Base-by-base conservation (phyloP, 192 early-diverging fungal genomes). In the Coemansia sp. region DNA sequence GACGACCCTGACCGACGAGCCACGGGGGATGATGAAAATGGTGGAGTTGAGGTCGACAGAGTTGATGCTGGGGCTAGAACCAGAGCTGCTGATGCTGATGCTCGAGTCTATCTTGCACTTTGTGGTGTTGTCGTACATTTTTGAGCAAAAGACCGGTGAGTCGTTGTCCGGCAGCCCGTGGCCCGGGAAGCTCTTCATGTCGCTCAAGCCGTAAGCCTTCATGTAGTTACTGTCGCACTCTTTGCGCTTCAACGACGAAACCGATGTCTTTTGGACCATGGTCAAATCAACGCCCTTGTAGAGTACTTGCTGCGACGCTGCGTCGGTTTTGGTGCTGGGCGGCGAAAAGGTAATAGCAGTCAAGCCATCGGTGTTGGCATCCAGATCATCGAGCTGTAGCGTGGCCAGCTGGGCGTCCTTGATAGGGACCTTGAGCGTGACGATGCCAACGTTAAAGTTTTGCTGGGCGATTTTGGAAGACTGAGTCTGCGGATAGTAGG, bases 401-500 rank as follows among this genome's bases (percentile, higher is more conserved):
- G 63, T 59, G 0, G 65, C 73, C 11, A 67, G 53, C 18, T 46
- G 39, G 1, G 65, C 53, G 13, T 43, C 40, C 21, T 68, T 56
- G 24, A 81, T 64, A 1, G 78, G 65, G 35, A 60, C 63, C 35
- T 62, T 67, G 34, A 81, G 70, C 3, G 73, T 69, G 40, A 81
- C 46, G 31, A 81, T 55, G 14, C 73, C 78, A 4, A 81, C 78
- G 38, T 81, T 74, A 81, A 76, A 81, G 64, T 81, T 81, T 34
- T 73, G 69, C 73, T 66, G 56, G 3, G 78, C 50, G 9, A 56
- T 6, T 26, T 73, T 67, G 24, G 43, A 46, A 13, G 72, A 69
- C 66, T 81, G 73, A 67, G 70, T 81, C 62, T 81, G 78, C 28
- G 78, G 63, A 24, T 73, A 81, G 63, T 81, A 81, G 18, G 78